Evolutionary conservation across 2,329 filamentous ascomycete species (phyloP), one percentile per base, ranked within the genome.

Genomic region (Teratosphaeria gauchensis): DNA sequence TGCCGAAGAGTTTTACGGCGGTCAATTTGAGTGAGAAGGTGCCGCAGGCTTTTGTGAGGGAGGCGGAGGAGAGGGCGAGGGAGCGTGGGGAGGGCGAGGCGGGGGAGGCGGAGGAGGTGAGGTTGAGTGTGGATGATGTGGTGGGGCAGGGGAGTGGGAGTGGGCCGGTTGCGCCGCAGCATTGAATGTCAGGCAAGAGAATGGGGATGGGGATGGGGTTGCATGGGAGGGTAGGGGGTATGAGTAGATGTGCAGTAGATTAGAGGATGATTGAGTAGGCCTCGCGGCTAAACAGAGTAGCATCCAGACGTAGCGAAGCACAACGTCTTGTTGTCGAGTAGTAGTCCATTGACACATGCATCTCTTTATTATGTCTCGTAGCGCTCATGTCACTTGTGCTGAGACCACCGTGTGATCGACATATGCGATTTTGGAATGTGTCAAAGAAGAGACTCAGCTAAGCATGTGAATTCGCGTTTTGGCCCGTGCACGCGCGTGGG

Each of bases 1-100:
- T 80, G 21, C 78, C 78, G 24, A 80, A 78, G 66, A 76, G 74
- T 16, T 80, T 80, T 63, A 74, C 78, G 52, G 77, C 78, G 9
- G 76, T 80, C 55, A 79, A 80, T 63, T 65, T 80, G 54, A 75
- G 72, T 31, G 78, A 80, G 66, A 77, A 78, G 62, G 71, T 76
- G 4, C 75, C 76, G 6, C 73, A 77, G 59, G 76, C 73, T n/a
- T 78, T 78, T 59, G 66, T 61, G 52, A 48, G 61, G 30, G 59
- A 59, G 46, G 57, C 57, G 24, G 58, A 33, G n/a, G 58, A 57
- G 42, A 48, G n/a, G 42, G 42, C 42, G 42, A 24, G 19, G n/a
- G 42, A 48, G 42, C 4, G 19, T 5, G 42, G 19, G 46, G 53
- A 46, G 42, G 60, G 61, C n/a, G n/a, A n/a, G 31, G 64, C 55